Percentiles rank a stretch among this genome's conserved stretches.
Conservation (phyloP, 176 grass and related monocot genomes). For the Rhynchospora breviuscula region DNA sequence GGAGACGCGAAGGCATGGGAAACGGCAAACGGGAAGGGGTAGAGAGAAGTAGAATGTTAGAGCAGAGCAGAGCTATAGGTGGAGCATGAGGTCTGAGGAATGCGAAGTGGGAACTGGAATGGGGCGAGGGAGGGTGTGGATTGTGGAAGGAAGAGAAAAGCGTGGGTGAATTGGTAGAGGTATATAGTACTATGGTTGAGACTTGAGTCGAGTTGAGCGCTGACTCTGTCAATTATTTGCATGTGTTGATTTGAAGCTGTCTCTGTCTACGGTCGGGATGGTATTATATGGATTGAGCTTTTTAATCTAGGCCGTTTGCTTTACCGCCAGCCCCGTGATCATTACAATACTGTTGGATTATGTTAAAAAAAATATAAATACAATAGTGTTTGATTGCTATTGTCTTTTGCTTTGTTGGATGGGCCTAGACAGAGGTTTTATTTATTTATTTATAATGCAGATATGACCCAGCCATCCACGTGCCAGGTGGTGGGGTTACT, state of each 20-base stretch:
- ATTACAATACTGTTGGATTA: neutral
- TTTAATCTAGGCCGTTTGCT: neutral
- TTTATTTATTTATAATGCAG: too few relatives aligned
- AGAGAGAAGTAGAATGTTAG: neutral
- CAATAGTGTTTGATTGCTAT: neutral
- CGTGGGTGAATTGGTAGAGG: neutral
- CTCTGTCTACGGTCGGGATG: neutral
- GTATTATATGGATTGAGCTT: neutral
- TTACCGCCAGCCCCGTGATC: neutral
- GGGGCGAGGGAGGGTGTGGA: neutral
- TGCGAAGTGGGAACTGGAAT: neutral
- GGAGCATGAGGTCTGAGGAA: neutral
- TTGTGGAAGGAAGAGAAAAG: neutral
- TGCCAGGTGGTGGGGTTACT: neutral
- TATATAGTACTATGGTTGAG: too few relatives aligned
- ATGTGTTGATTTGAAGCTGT: neutral
- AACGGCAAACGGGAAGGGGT: neutral
- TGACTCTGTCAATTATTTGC: neutral
- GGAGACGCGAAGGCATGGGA: conserved; percentile 11
- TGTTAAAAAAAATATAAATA: neutral
- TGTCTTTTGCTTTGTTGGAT: neutral
- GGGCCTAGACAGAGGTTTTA: neutral
- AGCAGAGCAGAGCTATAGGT: neutral
- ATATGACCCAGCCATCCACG: too few relatives aligned
- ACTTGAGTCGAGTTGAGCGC: too few relatives aligned